Conservation (phyloP, 306 rosid genomes). For the Vachellia collinsii region DNA sequence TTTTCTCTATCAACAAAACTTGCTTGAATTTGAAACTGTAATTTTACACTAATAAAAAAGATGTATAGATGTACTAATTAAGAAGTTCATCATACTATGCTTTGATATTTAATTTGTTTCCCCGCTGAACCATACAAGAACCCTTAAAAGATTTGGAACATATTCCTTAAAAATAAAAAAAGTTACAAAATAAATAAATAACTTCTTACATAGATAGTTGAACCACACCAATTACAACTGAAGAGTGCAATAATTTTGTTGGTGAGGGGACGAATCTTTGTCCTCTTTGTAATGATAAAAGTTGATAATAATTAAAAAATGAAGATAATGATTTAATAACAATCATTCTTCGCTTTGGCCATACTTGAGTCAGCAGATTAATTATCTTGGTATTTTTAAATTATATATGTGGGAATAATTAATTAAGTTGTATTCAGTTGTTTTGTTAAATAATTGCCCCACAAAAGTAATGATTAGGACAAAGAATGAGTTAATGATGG, state of each 20-base stretch:
- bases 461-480: slow-evolving; percentile 12
- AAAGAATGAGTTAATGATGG: slow-evolving; percentile 1
- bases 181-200: no score
- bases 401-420: not conserved
- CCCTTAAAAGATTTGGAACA: not conserved
- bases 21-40: not conserved
- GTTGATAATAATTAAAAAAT: slow-evolving; percentile 9
- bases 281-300: slow-evolving; percentile 18
- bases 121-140: not conserved
- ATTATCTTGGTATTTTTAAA: not conserved
- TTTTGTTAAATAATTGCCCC: not conserved
- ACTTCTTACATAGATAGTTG: not conserved
- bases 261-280: slow-evolving; percentile 29
- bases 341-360: not conserved
- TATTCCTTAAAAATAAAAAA: not conserved
- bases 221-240: not conserved
- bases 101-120: not conserved
- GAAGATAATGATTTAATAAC: not conserved
- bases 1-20: not conserved
- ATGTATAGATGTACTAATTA: not conserved
- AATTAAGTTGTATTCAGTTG: not conserved
- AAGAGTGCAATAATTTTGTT: not conserved
- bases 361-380: not conserved
- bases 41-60: no score
- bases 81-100: not conserved